These are phyloP conservation scores for Penicillium mononematosum DNA, from an alignment of 495 filamentous ascomycete species.

Conservation along the genomic window DNA sequence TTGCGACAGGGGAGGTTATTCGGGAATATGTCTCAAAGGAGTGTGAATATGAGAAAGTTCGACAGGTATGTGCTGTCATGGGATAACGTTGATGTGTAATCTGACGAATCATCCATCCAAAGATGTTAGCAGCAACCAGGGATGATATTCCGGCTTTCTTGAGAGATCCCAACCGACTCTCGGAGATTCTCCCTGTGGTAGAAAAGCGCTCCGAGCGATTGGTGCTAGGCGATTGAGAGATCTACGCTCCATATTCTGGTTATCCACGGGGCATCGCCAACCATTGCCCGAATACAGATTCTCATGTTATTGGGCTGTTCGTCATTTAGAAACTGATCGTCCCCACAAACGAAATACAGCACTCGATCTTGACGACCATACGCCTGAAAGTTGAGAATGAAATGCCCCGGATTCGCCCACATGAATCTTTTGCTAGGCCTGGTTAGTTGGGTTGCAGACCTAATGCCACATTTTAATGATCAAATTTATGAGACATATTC, in stretches of 20 bases:
- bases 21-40: conserved; percentile 87
- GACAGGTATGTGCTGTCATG: conserved; percentile 54
- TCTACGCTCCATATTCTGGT: not conserved
- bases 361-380: not conserved
- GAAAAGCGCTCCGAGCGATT: conserved; percentile 54
- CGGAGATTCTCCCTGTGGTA: conserved; percentile 68
- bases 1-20: conserved; percentile 74
- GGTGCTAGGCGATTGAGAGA: conserved; percentile 20
- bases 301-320: not conserved
- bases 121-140: conserved; percentile 68
- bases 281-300: not conserved
- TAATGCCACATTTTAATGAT: not conserved
- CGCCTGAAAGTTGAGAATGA: not conserved
- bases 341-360: not conserved
- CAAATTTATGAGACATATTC: not conserved
- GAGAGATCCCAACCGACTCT: conserved; percentile 79
- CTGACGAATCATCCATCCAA: conserved; percentile 18
- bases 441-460: not conserved
- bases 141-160: conserved; percentile 76
- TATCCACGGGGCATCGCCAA: not conserved
- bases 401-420: not conserved
- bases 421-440: not conserved
- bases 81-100: not conserved
- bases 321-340: not conserved
- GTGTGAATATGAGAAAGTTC: conserved; percentile 71